A percentile compares a stretch with the other conserved stretches of the same genome.
phyloP scores from a whole-genome alignment of 2,329 filamentous ascomycete species.

The Colletotrichum coccodes region DNA sequence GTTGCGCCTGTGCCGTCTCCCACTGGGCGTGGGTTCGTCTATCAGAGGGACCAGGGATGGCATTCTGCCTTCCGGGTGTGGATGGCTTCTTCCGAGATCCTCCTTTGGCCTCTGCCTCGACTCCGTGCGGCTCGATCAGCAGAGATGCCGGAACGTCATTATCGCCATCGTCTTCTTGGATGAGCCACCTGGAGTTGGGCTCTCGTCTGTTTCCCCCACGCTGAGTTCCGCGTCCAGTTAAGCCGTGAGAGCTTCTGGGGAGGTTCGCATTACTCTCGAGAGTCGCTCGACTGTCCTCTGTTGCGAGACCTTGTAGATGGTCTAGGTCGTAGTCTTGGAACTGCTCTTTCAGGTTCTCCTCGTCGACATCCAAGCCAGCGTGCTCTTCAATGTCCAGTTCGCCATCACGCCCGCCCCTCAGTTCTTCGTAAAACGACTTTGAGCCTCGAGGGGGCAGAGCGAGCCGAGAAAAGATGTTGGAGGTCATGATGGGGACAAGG shows the following conservation, averaged over 20 bases:
- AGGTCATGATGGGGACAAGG: slow-evolving; percentile 48
- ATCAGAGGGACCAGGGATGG: slow-evolving; percentile 54
- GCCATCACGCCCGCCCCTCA: slow-evolving; percentile 51
- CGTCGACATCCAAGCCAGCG: slow-evolving; percentile 57
- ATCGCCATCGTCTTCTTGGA: slow-evolving; percentile 60
- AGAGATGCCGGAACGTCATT: slow-evolving; percentile 74
- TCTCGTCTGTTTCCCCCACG: slow-evolving; percentile 24
- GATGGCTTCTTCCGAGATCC: not conserved
- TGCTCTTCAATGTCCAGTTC: slow-evolving; percentile 53
- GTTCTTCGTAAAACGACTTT: slow-evolving; percentile 61
- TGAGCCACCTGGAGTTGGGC: slow-evolving; percentile 40
- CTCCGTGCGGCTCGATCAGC: slow-evolving; percentile 62
- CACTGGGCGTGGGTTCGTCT: slow-evolving; percentile 61
- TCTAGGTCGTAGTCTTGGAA: slow-evolving; percentile 63
- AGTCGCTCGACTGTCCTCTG: slow-evolving; percentile 58
- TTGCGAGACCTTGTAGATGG: slow-evolving; percentile 50
- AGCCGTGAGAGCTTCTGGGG: slow-evolving; percentile 21
- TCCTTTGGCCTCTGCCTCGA: not conserved
- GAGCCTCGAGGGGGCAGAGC: slow-evolving; percentile 45
- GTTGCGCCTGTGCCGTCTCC: slow-evolving; percentile 64
- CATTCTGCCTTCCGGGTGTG: slow-evolving; percentile 9
- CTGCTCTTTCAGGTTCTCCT: slow-evolving; percentile 62
- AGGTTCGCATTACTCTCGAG: slow-evolving; percentile 47
- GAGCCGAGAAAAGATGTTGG: slow-evolving; percentile 59
- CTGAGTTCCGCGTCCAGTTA: not conserved